Evolutionary conservation across 176 grass and related monocot species (phyloP).

Genomic region (Olyra latifolia): DNA sequence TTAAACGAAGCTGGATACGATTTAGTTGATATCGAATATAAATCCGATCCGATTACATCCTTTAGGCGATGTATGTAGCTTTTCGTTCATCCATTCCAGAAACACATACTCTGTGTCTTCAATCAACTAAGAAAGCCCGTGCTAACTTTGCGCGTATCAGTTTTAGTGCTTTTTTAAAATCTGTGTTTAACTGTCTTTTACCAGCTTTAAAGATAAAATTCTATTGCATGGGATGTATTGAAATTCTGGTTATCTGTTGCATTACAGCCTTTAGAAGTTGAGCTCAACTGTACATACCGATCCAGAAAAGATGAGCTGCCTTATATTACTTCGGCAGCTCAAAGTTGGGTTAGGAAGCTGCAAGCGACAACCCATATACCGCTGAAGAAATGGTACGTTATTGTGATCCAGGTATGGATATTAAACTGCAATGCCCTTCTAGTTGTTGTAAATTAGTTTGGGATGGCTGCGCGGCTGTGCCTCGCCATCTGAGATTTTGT

Average conservation of each 20-base stretch:
- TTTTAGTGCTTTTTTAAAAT: slow-evolving; percentile 5
- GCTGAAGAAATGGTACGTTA: slow-evolving; percentile 30
- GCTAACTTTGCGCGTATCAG: not conserved
- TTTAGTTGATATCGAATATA: no score
- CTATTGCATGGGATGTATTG: not conserved
- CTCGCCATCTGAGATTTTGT: slow-evolving; percentile 33
- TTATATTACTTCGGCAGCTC: slow-evolving; percentile 16
- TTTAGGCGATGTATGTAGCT: no score
- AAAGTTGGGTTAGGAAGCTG: slow-evolving; percentile 26
- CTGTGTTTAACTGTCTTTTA: not conserved
- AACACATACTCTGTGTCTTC: not conserved
- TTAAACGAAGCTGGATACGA: no score
- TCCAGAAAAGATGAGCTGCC: slow-evolving; percentile 30
- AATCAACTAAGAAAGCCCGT: slow-evolving; percentile 12
- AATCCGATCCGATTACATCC: no score
- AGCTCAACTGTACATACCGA: slow-evolving; percentile 45
- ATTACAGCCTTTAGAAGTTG: slow-evolving; percentile 14
- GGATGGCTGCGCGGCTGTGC: not conserved
- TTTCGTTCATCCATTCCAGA: not conserved
- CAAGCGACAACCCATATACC: slow-evolving; percentile 25
- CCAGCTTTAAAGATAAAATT: slow-evolving; percentile 9
- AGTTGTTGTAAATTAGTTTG: slow-evolving; percentile 35
- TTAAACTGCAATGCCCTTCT: slow-evolving; percentile 7
- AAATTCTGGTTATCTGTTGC: not conserved
- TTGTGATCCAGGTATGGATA: slow-evolving; percentile 26